These are phyloP conservation scores for Xylaria intraflava DNA, from an alignment of 495 filamentous ascomycete genomes.

Conservation along the genomic window DNA sequence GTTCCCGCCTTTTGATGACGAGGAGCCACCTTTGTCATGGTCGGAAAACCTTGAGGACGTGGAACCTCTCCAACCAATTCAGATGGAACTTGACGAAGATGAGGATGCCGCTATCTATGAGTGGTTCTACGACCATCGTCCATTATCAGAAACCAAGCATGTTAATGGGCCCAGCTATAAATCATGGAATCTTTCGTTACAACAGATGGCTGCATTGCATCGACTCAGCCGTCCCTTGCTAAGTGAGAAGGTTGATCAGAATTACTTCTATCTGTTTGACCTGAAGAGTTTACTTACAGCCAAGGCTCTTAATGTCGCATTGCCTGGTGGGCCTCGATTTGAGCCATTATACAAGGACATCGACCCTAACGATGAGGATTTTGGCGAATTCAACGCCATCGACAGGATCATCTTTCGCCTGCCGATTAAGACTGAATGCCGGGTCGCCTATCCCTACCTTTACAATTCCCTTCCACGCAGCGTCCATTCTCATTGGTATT, in stretches of 20 bases:
- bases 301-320: conserved; percentile 94
- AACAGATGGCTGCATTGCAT: conserved; percentile 94
- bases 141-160: conserved; percentile 83
- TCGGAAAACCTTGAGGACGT: conserved; percentile 99
- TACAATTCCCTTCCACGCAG: conserved; percentile 96
- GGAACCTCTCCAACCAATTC: conserved; percentile 94
- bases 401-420: conserved; percentile 98
- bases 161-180: conserved; percentile 98
- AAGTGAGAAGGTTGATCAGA: conserved; percentile 88
- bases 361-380: conserved; percentile 98
- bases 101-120: conserved; percentile 88
- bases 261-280: conserved; percentile 98
- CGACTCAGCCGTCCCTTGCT: conserved; percentile 86
- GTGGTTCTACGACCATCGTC: conserved; percentile 97
- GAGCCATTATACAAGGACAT: conserved; percentile 99
- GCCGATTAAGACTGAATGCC: conserved; percentile 92
- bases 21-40: conserved; percentile 96
- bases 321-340: conserved; percentile 94
- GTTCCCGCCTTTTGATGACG: conserved; percentile 98
- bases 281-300: conserved; percentile 91
- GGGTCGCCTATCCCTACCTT: conserved; percentile 87
- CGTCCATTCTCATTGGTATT: conserved; percentile 90
- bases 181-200: conserved; percentile 86
- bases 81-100: conserved; percentile 96
- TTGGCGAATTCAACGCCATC: conserved; percentile 99